Percentiles rank a stretch among this genome's conserved stretches.
Conservation (phyloP, 208 protist species). For the Leishmania aethiopica region DNA sequence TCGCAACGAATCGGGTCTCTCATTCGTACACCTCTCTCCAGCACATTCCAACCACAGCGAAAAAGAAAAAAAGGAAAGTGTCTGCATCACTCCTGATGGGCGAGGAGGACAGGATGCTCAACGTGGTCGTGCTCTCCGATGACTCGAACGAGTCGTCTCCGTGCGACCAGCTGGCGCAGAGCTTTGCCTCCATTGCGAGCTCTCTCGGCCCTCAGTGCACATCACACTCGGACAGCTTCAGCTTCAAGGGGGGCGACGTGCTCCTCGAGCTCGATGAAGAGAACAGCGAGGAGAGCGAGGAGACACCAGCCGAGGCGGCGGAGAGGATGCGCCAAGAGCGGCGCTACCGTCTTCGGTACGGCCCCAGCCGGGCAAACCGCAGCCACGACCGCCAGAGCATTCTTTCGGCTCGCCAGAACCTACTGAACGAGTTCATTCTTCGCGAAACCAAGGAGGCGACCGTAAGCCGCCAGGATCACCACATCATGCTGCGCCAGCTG, state of each 20-base stretch:
- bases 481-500: constrained; percentile 86
- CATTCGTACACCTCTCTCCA: not conserved
- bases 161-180: constrained; percentile 29
- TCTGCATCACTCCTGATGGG: constrained; percentile 1
- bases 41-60: not conserved
- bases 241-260: constrained; percentile 15
- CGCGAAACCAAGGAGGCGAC: constrained; percentile 41
- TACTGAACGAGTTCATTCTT: constrained; percentile 79
- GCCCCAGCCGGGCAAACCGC: constrained; percentile 50
- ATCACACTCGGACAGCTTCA: constrained; percentile 16
- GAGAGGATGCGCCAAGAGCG: constrained; percentile 25
- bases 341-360: constrained; percentile 31
- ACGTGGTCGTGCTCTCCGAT: constrained; percentile 26
- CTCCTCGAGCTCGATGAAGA: constrained; percentile 36
- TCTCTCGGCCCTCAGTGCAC: constrained; percentile 43
- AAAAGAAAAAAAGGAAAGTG: not conserved
- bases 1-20: not conserved
- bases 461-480: constrained; percentile 78
- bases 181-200: constrained; percentile 41
- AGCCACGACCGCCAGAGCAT: constrained; percentile 58
- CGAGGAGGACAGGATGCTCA: constrained; percentile 18
- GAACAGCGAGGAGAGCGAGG: constrained; percentile 19
- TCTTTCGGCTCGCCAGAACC: constrained; percentile 59
- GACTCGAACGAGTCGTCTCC: constrained; percentile 31
- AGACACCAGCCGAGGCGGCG: constrained; percentile 21